Evolutionary conservation across 2,329 filamentous ascomycete genomes (phyloP).

Genomic region (Mariannaea sp.): DNA sequence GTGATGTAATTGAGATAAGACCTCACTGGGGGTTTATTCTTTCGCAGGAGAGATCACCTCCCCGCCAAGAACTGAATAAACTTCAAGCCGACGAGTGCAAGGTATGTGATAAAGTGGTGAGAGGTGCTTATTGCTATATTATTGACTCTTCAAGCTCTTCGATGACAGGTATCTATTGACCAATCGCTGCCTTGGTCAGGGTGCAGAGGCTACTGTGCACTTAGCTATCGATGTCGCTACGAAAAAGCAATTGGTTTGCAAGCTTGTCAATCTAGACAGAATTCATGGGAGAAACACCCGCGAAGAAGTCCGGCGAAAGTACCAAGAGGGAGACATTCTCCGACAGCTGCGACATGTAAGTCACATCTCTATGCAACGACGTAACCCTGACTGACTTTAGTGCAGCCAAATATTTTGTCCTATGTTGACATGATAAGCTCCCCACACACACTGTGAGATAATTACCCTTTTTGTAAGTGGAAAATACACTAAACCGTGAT

Average conservation of each 20-base stretch:
- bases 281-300: constrained; percentile 34
- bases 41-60: constrained; percentile 36
- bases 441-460: constrained; percentile 50
- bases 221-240: constrained; percentile 53
- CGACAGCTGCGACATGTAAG: constrained; percentile 59
- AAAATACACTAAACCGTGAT: background rate
- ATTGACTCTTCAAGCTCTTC: constrained; percentile 38
- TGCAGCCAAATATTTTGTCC: constrained; percentile 59
- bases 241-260: constrained; percentile 69
- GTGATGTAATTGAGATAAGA: constrained; percentile 53
- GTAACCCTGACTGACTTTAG: constrained; percentile 17
- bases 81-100: constrained; percentile 42
- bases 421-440: constrained; percentile 58
- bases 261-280: constrained; percentile 60
- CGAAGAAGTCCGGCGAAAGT: constrained; percentile 44
- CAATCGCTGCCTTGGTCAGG: constrained; percentile 44
- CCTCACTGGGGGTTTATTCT: constrained; percentile 47
- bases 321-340: constrained; percentile 58
- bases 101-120: constrained; percentile 27
- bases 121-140: no score
- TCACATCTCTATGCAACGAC: background rate
- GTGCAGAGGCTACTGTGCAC: constrained; percentile 45
- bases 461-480: background rate
- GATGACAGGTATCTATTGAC: constrained; percentile 42
- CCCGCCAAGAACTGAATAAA: constrained; percentile 33